phyloP scores from a whole-genome alignment of 768 basidiomycete species.

The Cystobasidium ongulense region DNA sequence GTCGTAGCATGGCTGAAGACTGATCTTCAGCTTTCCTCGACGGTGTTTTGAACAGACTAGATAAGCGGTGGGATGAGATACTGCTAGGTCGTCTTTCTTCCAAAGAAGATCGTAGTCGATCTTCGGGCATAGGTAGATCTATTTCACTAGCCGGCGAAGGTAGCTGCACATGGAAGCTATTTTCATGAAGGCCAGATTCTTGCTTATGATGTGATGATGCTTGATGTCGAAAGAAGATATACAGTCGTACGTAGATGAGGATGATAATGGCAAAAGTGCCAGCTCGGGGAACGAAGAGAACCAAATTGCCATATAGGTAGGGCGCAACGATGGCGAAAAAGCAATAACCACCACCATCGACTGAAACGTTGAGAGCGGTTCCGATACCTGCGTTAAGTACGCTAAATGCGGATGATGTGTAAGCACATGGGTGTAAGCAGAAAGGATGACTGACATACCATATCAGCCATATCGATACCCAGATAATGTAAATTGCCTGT shows the following conservation, averaged over 20 bases:
- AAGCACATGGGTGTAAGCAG: neutral
- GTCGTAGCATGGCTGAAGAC: neutral
- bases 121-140: neutral
- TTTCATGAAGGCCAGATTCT: constrained; percentile 5
- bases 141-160: neutral
- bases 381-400: constrained; percentile 17
- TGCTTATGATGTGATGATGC: neutral
- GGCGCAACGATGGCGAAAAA: constrained; percentile 8
- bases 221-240: constrained; percentile 11
- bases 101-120: neutral
- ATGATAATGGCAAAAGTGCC: constrained; percentile 8
- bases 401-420: neutral
- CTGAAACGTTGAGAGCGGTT: neutral
- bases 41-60: neutral
- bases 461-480: constrained; percentile 7
- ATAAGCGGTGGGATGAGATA: neutral
- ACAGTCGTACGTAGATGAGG: constrained; percentile 11
- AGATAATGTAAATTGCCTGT: constrained; percentile 1
- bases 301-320: constrained; percentile 15
- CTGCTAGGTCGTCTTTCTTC: neutral
- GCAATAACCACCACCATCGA: constrained; percentile 23
- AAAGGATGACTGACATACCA: neutral
- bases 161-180: neutral
- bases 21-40: neutral
- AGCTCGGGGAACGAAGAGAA: constrained; percentile 22